Evolutionary conservation across 768 basidiomycete species (phyloP).

Genomic region (Lactarius pseudohatsudake): DNA sequence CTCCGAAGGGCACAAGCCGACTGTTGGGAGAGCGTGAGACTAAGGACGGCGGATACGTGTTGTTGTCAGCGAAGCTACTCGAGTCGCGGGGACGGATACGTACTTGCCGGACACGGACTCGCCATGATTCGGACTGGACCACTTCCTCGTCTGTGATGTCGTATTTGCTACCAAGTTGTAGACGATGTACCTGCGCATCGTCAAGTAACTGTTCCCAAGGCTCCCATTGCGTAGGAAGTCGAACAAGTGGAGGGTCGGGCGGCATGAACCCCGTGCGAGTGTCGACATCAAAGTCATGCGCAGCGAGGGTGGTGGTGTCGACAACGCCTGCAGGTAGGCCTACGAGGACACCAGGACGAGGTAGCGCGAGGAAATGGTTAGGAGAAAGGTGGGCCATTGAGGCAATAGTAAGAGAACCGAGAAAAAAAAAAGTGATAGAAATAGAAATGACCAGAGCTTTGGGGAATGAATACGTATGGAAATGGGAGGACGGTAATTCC

Average conservation of each 20-base stretch:
- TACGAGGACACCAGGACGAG: constrained; percentile 35
- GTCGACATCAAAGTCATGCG: constrained; percentile 79
- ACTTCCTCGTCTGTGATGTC: constrained; percentile 36
- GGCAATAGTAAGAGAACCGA: neutral
- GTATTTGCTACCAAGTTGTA: constrained; percentile 52
- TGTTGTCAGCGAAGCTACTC: constrained; percentile 7
- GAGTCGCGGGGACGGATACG: constrained; percentile 23
- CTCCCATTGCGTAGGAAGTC: constrained; percentile 63
- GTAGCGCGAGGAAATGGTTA: constrained; percentile 39
- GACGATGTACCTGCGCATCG: constrained; percentile 44
- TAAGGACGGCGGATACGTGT: constrained; percentile 26
- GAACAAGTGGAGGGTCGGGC: constrained; percentile 62
- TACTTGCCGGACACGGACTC: constrained; percentile 42
- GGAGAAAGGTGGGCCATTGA: constrained; percentile 26
- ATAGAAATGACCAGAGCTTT: neutral
- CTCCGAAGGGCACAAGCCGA: constrained; percentile 41
- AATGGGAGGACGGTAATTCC: neutral
- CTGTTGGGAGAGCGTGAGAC: constrained; percentile 44
- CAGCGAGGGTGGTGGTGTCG: constrained; percentile 41
- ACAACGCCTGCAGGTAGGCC: constrained; percentile 34
- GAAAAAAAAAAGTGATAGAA: no score
- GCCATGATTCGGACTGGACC: constrained; percentile 43
- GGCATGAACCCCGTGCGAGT: constrained; percentile 91
- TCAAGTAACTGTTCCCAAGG: constrained; percentile 69
- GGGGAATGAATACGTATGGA: neutral